Evolutionary conservation across 208 protist species (phyloP), one percentile per base, ranked within the genome.

Genomic region (Leishmania tarentolae): DNA sequence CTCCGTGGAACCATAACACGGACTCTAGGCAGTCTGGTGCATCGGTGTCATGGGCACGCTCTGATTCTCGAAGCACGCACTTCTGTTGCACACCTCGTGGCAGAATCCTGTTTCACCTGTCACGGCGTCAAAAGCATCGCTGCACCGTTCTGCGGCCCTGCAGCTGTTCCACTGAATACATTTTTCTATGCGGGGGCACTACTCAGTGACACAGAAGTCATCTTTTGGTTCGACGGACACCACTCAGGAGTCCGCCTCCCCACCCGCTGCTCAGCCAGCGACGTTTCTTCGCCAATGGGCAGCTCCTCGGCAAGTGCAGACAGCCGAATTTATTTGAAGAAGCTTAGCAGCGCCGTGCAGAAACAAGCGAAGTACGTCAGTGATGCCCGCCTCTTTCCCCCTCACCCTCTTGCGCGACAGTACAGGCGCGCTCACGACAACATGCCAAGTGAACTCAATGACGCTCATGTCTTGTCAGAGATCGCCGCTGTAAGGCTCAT

Each of bases 161-260:
- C 44, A 6, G 40, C 1, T 1, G 66, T 61, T 15, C n/a, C 73
- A 40, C 8, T 83, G 1, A 78, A 75, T 46, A 47, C 72, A 17
- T 15, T 66, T 28, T 74, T 78, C 37, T 83, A 66, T 50, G 79
- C 52, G 0, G 79, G 78, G 65, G 52, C 37, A 4, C 57, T 68
- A 47, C 63, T 82, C 37, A 50, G 56, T 3, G 79, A 17, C 17
- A 53, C 24, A 2, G 72, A 72, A 3, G 50, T 50, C 28, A 74
- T 66, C 24, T 59, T 57, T 37, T 37, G 66, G 69, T 15, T 5
- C 8, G 3, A 37, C 0, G 5, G 21, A 7, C 28, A 6, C 4
- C 28, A n/a, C 35, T 11, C 31, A 21, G 28, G 19, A 21, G 59
- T 35, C 31, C 53, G 31, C 56, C 24, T 61, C 1, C 13, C 24